phyloP scores from a whole-genome alignment of 768 basidiomycete species.

The Suillus placidus region DNA sequence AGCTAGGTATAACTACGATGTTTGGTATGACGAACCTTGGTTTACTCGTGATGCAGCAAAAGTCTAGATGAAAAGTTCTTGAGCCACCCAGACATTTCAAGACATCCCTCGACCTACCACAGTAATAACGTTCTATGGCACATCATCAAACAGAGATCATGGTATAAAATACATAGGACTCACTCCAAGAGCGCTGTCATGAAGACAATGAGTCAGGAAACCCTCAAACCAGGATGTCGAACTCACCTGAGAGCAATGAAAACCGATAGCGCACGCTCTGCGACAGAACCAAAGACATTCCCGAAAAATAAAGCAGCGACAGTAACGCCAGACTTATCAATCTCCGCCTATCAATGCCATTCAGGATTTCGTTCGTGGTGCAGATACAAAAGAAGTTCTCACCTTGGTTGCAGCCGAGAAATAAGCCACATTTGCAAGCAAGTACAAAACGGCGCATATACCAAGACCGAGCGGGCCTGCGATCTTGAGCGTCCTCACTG shows the following conservation, averaged over 20 bases:
- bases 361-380: neutral
- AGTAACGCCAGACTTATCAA: conserved; percentile 50
- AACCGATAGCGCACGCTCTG: conserved; percentile 56
- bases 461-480: conserved; percentile 60
- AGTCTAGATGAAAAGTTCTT: conserved; percentile 36
- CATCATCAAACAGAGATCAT: neutral
- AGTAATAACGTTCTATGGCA: conserved; percentile 34
- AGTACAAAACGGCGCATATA: conserved; percentile 54
- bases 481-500: conserved; percentile 62
- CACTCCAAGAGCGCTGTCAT: conserved; percentile 39
- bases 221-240: neutral
- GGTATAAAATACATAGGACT: conserved; percentile 5
- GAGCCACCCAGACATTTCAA: neutral
- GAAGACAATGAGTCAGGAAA: neutral
- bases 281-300: conserved; percentile 56
- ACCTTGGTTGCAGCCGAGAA: conserved; percentile 43
- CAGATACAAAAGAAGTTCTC: neutral
- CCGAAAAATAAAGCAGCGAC: conserved; percentile 64
- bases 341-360: conserved; percentile 38
- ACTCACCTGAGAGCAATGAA: conserved; percentile 59
- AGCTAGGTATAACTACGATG: neutral
- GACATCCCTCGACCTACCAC: conserved; percentile 22
- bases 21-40: conserved; percentile 39
- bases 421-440: conserved; percentile 61
- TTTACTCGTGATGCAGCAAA: conserved; percentile 55